Conservation (phyloP, 768 basidiomycete genomes). For the Pisolithus tinctorius region DNA sequence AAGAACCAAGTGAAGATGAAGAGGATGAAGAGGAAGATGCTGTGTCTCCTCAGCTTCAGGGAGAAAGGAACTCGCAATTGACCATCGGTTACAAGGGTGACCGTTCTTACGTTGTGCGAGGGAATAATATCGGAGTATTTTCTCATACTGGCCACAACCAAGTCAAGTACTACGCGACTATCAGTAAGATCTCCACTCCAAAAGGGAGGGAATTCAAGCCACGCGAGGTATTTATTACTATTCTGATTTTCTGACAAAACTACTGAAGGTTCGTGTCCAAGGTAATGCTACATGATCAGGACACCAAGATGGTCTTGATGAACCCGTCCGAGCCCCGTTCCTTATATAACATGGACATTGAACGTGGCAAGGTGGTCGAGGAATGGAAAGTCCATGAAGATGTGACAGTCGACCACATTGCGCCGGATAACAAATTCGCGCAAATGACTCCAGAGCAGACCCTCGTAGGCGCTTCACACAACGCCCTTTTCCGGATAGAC, state of each 20-base stretch:
- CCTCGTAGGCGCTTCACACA: conserved; percentile 87
- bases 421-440: conserved; percentile 92
- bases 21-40: conserved; percentile 39
- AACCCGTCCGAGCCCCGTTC: conserved; percentile 76
- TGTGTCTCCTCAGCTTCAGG: conserved; percentile 35
- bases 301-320: conserved; percentile 91
- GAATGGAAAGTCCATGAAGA: conserved; percentile 98
- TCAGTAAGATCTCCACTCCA: conserved; percentile 72
- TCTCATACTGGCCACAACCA: conserved; percentile 60
- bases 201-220: conserved; percentile 85
- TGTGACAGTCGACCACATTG: conserved; percentile 79
- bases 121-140: conserved; percentile 89
- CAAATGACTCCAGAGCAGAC: conserved; percentile 91
- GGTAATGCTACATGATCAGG: conserved; percentile 97
- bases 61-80: conserved; percentile 79
- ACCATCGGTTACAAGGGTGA: conserved; percentile 95
- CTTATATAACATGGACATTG: conserved; percentile 86
- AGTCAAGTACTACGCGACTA: conserved; percentile 82
- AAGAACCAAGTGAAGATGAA: conserved; percentile 38
- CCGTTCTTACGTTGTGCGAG: conserved; percentile 87
- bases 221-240: conserved; percentile 52
- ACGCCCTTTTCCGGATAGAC: conserved; percentile 96
- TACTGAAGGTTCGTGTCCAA: conserved; percentile 25
- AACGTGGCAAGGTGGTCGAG: conserved; percentile 93
- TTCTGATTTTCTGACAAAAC: not conserved